These are phyloP conservation scores for Fraxinus angustifolia DNA, from an alignment of 305 asterid species.

Conservation along the genomic window DNA sequence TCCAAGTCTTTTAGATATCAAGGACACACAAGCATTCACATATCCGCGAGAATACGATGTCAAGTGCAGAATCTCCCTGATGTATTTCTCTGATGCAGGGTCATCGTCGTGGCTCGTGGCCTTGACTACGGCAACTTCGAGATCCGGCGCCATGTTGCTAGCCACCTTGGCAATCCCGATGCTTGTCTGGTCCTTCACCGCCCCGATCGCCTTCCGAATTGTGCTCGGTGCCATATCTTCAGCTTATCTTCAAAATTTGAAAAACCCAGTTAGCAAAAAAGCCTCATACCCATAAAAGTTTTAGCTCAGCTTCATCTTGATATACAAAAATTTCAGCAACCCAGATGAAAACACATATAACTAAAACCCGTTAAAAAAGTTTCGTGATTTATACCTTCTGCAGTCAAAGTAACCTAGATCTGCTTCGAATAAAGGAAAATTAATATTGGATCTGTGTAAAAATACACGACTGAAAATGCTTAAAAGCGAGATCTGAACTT, in stretches of 20 bases:
- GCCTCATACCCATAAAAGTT: neutral
- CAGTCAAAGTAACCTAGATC: slow-evolving; percentile 15
- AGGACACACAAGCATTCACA: slow-evolving; percentile 59
- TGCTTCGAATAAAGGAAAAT: neutral
- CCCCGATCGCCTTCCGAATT: slow-evolving; percentile 78
- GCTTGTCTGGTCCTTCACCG: slow-evolving; percentile 88
- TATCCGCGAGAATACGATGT: slow-evolving; percentile 67
- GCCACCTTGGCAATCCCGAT: slow-evolving; percentile 77
- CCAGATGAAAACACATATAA: neutral
- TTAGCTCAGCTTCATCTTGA: neutral
- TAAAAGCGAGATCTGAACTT: slow-evolving; percentile 6
- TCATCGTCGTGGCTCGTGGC: slow-evolving; percentile 87
- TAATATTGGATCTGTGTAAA: slow-evolving; percentile 16
- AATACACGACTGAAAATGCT: neutral
- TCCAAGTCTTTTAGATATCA: slow-evolving; percentile 56
- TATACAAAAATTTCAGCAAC: slow-evolving; percentile 1
- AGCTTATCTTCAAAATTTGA: slow-evolving; percentile 2
- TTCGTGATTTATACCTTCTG: neutral
- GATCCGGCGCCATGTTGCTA: slow-evolving; percentile 75
- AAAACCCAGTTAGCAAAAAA: neutral
- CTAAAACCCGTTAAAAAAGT: neutral
- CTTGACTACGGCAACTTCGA: slow-evolving; percentile 76
- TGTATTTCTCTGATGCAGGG: slow-evolving; percentile 71
- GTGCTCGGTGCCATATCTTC: slow-evolving; percentile 71
- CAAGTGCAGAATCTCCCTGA: slow-evolving; percentile 59